These are phyloP conservation scores for Anaeromyces robustus DNA, from an alignment of 192 early-diverging fungal species.

Conservation along the genomic window DNA sequence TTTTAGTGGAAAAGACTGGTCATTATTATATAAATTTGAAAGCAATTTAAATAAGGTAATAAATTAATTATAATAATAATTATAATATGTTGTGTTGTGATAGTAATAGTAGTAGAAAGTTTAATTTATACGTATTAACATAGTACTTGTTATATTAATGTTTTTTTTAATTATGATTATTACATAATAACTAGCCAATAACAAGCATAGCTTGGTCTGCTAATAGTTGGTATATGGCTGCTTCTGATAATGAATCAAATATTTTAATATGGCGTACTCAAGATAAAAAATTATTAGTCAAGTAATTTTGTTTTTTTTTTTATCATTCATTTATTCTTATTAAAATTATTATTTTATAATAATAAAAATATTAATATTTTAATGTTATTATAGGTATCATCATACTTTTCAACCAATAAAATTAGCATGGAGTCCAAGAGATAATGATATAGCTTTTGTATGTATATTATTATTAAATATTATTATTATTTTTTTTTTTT, in stretches of 20 bases:
- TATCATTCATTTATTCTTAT: too few relatives aligned
- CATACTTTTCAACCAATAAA: conserved; percentile 15
- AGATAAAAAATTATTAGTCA: neutral
- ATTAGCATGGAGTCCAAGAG: conserved; percentile 49
- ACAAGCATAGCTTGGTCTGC: neutral
- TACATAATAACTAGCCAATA: neutral
- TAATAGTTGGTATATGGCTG: neutral
- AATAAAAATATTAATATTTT: too few relatives aligned
- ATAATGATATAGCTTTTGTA: conserved; percentile 46
- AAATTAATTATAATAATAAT: too few relatives aligned
- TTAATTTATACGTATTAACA: too few relatives aligned
- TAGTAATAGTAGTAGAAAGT: too few relatives aligned
- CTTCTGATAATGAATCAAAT: neutral
- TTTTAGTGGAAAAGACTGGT: neutral
- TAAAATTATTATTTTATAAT: too few relatives aligned
- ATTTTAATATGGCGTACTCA: neutral
- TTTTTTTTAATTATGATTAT: too few relatives aligned
- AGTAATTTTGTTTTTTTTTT: neutral
- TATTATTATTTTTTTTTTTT: conserved; percentile 28
- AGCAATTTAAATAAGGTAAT: neutral
- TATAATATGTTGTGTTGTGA: too few relatives aligned
- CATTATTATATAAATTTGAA: neutral
- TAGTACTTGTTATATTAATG: too few relatives aligned
- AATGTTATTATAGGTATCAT: too few relatives aligned
- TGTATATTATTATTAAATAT: conserved; percentile 1